Evolutionary conservation across 768 basidiomycete genomes (phyloP).

Genomic region (Trametes cubensis): DNA sequence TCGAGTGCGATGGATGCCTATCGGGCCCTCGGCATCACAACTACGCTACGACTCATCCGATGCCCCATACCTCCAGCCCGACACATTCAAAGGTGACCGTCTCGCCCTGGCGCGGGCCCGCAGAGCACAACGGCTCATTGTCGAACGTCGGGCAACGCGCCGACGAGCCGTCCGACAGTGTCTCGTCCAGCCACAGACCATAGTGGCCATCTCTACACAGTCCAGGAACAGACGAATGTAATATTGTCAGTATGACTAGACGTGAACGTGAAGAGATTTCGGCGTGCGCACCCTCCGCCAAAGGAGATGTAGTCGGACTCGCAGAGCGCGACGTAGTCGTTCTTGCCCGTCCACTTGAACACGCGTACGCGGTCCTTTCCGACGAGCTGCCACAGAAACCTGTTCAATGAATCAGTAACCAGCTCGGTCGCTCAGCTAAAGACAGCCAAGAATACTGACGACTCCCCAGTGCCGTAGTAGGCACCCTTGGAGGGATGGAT

Average conservation of each 20-base stretch:
- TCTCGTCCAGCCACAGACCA: conserved; percentile 84
- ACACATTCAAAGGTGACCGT: conserved; percentile 83
- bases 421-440: neutral
- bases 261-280: neutral
- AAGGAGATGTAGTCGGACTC: conserved; percentile 81
- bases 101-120: conserved; percentile 46
- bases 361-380: conserved; percentile 50
- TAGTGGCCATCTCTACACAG: conserved; percentile 44
- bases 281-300: conserved; percentile 75
- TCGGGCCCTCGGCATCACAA: too few relatives aligned
- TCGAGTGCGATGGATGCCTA: too few relatives aligned
- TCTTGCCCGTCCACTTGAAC: conserved; percentile 85
- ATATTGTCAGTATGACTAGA: neutral
- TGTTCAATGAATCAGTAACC: conserved; percentile 31
- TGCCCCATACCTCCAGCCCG: conserved; percentile 89
- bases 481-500: conserved; percentile 58
- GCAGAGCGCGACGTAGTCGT: conserved; percentile 88
- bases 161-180: conserved; percentile 81
- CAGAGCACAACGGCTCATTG: conserved; percentile 78
- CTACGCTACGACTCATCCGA: conserved; percentile 42
- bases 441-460: conserved; percentile 45
- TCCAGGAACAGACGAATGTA: too few relatives aligned
- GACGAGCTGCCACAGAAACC: conserved; percentile 77
- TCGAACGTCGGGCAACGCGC: conserved; percentile 84
- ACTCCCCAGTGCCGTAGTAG: conserved; percentile 90